Evolutionary conservation across 75 land plant genomes (phyloP), one percentile per base, ranked within the genome.

Genomic region (Picea sitchensis): DNA sequence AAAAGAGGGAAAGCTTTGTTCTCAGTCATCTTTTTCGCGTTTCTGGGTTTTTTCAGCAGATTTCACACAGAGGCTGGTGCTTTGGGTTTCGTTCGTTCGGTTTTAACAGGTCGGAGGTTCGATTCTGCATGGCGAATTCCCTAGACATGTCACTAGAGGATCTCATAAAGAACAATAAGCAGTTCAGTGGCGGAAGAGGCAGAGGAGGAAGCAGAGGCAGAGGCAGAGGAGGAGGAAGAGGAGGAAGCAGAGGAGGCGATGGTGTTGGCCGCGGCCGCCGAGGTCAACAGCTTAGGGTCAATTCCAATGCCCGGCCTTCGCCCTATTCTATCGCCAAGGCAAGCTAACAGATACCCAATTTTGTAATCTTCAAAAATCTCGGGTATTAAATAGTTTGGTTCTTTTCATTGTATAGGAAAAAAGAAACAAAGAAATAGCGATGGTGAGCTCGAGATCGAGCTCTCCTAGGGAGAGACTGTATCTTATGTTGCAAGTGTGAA

Each of bases 101-200:
- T 30, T 23, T 75, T 3, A 75, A 31, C 15, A 57, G 34, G 17
- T 75, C 76, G 9, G 8, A 75, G 34, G 59, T 54, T 75, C 76
- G 59, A 54, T 1, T 75, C 34, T 57, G 20, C 30, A 81, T 81
- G 82, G 61, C 82, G 68, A 81, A 15, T 30, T 14, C 81, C 13
- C 74, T 87, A 62, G 88, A 87, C 57, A 87, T 87, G 88, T 73
- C 88, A 5, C 81, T 87, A 17, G 88, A 87, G 11, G 81, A 85
- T 59, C 57, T 85, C 78, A 85, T 87, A 74, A 87, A 85, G 81
- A 82, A 54, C 83, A 87, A 78, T 80, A 87, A 87, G 79, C 74
- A 71, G 17, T 65, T 76, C n/a, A 83, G 79, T n/a, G 30, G 80
- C 21, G 58, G 80, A 18, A 60, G 82, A 58, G 81, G 61, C 21